phyloP scores from a whole-genome alignment of 495 filamentous ascomycete genomes.

The Annulohypoxylon nitens region DNA sequence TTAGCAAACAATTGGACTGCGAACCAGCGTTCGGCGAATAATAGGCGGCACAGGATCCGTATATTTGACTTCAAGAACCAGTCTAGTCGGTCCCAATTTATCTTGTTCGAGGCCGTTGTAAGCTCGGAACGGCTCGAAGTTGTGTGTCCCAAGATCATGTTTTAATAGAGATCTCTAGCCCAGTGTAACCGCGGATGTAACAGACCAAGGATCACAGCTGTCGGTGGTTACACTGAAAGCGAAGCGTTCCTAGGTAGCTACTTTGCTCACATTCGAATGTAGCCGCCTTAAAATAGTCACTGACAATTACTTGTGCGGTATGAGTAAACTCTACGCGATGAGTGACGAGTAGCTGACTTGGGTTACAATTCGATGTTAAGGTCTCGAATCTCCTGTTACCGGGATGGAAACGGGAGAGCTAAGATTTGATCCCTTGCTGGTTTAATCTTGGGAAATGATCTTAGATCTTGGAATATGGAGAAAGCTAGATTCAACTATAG shows the following conservation, averaged over 20 bases:
- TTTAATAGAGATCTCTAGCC: slow-evolving; percentile 30
- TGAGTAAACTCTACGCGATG: slow-evolving; percentile 33
- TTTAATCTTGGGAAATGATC: slow-evolving; percentile 1
- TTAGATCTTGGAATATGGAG: slow-evolving; percentile 13
- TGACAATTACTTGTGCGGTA: slow-evolving; percentile 16
- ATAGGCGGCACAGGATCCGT: slow-evolving; percentile 21
- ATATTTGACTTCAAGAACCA: slow-evolving; percentile 22
- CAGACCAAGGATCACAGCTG: slow-evolving; percentile 35
- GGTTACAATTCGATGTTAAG: not conserved
- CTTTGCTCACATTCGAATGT: not conserved
- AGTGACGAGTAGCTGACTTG: slow-evolving; percentile 4
- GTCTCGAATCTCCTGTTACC: not conserved
- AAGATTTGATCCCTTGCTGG: slow-evolving; percentile 7
- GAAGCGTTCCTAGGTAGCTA: slow-evolving; percentile 23
- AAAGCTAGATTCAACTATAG: slow-evolving; percentile 5
- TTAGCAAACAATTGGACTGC: slow-evolving; percentile 28
- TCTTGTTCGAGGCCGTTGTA: slow-evolving; percentile 25
- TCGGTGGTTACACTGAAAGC: slow-evolving; percentile 12
- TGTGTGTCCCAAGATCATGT: slow-evolving; percentile 37
- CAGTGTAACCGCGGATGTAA: slow-evolving; percentile 26
- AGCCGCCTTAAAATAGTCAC: slow-evolving; percentile 16
- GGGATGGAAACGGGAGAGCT: not conserved
- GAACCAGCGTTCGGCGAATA: slow-evolving; percentile 24
- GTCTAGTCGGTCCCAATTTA: slow-evolving; percentile 20
- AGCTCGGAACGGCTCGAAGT: slow-evolving; percentile 45